Evolutionary conservation across 768 basidiomycete genomes (phyloP), one percentile per base, ranked within the genome.

Genomic region (Trametes punicea): DNA sequence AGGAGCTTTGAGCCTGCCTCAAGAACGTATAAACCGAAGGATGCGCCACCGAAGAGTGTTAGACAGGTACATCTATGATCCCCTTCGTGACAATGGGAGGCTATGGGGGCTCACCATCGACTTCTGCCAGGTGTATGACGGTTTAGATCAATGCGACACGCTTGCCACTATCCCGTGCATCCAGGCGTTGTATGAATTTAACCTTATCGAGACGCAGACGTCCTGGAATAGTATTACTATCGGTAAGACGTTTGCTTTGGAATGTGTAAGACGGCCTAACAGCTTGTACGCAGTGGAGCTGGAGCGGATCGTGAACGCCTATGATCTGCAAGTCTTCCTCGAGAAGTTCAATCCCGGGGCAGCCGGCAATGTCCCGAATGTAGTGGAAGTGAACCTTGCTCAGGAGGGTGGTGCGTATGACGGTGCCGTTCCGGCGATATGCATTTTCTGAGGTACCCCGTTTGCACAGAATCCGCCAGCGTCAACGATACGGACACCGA

Each of bases 131-230:
- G 8, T 27, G 2, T 33, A 46, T 18, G 26, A 21, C 2, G 34
- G 46, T 16, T 26, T 13, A 10, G 34, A 54, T 4, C 25, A 54
- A 13, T 54, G 52, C 44, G 52, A 54, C 34, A 15, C 46, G 25
- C 30, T 25, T 4, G 52, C 52, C 10, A 54, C 52, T 9, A 40
- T 56, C 31, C 40, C 42, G 6, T 56, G 55, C 33, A 42, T 56
- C 40, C 47, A 47, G 1, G 55, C 55, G n/a, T 26, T 56, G 23
- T 56, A 56, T 25, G n/a, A 56, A 23, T 56, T 56, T 11, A 34
- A 56, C 16, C 55, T 47, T 3, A 36, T 44, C 13, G 40, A 49
- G 10, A 41, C 29, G 31, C 27, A 48, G 30, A 56, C 55, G 10
- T 6, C 36, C 1, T n/a, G 21, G 31, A 56, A 56, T 31, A 49